A percentile compares a stretch with the other conserved stretches of the same genome.
phyloP scores from a whole-genome alignment of 208 protist species.

The Trypanosoma cruzi region DNA sequence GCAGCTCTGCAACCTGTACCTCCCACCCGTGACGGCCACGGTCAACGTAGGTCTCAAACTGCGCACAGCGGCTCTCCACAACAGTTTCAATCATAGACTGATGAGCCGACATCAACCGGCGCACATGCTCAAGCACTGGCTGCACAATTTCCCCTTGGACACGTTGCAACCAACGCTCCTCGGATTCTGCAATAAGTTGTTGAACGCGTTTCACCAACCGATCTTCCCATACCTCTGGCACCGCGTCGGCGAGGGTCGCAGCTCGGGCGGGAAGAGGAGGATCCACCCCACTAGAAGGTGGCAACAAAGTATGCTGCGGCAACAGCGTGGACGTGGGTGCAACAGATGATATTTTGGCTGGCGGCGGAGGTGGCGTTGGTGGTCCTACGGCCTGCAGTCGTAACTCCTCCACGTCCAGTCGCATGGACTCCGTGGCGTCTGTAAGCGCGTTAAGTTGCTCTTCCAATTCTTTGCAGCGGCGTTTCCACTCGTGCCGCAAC shows the following conservation, averaged over 20 bases:
- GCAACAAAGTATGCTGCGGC: neutral
- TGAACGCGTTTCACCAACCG: slow-evolving; percentile 19
- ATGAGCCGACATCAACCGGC: slow-evolving; percentile 66
- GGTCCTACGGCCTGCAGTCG: slow-evolving; percentile 12
- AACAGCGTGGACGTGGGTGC: neutral
- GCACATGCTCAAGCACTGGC: slow-evolving; percentile 69
- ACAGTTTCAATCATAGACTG: slow-evolving; percentile 68
- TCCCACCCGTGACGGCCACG: slow-evolving; percentile 46
- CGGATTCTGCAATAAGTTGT: neutral
- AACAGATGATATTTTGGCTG: neutral
- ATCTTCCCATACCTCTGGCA: slow-evolving; percentile 6
- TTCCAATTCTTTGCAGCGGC: slow-evolving; percentile 31
- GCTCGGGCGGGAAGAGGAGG: neutral
- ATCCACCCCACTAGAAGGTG: neutral
- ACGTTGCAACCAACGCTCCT: slow-evolving; percentile 21
- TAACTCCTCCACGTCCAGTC: slow-evolving; percentile 21
- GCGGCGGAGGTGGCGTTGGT: slow-evolving; percentile 11
- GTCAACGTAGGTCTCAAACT: slow-evolving; percentile 39
- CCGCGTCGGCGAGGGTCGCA: neutral
- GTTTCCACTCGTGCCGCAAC: slow-evolving; percentile 31
- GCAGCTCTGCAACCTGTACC: slow-evolving; percentile 57
- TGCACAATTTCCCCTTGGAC: slow-evolving; percentile 52
- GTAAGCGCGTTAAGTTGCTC: slow-evolving; percentile 9
- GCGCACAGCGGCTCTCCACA: slow-evolving; percentile 68
- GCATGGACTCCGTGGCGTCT: slow-evolving; percentile 14